Base-by-base conservation (phyloP, 768 basidiomycete genomes). In the Hemileccinum rubropunctum region DNA sequence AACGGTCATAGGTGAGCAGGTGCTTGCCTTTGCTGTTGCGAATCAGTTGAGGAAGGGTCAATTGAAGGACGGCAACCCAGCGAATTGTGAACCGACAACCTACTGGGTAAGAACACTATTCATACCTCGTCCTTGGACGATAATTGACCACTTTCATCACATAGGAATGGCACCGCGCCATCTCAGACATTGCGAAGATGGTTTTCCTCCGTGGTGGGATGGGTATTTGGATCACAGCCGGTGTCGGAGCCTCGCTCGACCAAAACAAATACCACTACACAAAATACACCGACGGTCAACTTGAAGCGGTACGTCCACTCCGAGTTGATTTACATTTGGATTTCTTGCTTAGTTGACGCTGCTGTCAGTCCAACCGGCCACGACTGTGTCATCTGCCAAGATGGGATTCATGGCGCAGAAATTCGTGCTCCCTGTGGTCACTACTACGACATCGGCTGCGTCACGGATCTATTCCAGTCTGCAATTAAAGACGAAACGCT, bases 401-500 rank as follows among this genome's bases (percentile, higher is more conserved):
- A 74, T 30, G 52, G 59, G 1, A 73, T 71, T 21, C 23, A 32
- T 13, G 62, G 58, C 18, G 35, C 33, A 1, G 64, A 64, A 48
- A 21, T 71, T 6, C 61, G 55, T 6, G 63, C 65, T 0, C 66
- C 66, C 1, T 75, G 73, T 44, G 62, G 65, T 21, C 70, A 76
- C 51, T 53, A 53, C 48, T 73, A 72, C 47, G 72, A 72, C 45
- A 48, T 54, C 11, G 56, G 1, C n/a, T 76, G 74, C 52, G 10
- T 67, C 26, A 59, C 61, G 3, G 56, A 65, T 32, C 64, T 76
- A 41, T 71, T 74, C 61, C 51, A 66, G 45, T 51, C 62, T 13
- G 62, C 73, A 1, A 65, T 60, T 5, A 54, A 48, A 17, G 75
- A 76, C 54, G 75, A 75, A 50, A 58, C 66, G 1, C 65, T 76